A percentile compares a stretch with the other conserved stretches of the same genome.
phyloP scores from a whole-genome alignment of 345 rosid genomes.

The Acer saccharum region DNA sequence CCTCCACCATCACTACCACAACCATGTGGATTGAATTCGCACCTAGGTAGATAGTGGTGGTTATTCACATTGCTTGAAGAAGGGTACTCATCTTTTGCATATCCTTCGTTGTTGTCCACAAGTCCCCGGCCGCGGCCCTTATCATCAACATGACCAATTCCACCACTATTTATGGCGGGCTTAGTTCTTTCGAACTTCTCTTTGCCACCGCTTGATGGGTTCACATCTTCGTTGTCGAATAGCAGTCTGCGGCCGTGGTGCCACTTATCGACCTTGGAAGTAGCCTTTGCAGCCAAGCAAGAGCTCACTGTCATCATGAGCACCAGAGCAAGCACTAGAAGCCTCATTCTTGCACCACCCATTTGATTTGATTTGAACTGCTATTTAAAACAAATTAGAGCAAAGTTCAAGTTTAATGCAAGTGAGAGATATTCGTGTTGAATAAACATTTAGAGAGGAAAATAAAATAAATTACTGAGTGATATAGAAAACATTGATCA shows the following conservation, averaged over 20 bases:
- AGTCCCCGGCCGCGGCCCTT: background rate
- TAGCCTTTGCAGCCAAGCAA: slow-evolving; percentile 21
- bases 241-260: background rate
- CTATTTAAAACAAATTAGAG: background rate
- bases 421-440: background rate
- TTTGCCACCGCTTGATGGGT: no score
- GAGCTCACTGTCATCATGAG: slow-evolving; percentile 26
- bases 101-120: background rate
- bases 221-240: no score
- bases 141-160: no score
- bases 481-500: background rate
- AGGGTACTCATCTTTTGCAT: background rate
- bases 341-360: slow-evolving; percentile 25
- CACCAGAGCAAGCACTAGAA: slow-evolving; percentile 22
- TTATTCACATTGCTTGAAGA: slow-evolving; percentile 14
- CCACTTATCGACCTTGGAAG: background rate
- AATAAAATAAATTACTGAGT: background rate
- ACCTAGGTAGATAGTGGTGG: slow-evolving; percentile 35
- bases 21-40: slow-evolving; percentile 11
- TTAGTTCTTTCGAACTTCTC: no score
- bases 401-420: background rate
- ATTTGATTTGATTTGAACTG: background rate
- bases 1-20: slow-evolving; percentile 18
- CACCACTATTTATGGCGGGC: no score
- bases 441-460: background rate